phyloP scores from a whole-genome alignment of 495 filamentous ascomycete species.

The Xylaria venustula region DNA sequence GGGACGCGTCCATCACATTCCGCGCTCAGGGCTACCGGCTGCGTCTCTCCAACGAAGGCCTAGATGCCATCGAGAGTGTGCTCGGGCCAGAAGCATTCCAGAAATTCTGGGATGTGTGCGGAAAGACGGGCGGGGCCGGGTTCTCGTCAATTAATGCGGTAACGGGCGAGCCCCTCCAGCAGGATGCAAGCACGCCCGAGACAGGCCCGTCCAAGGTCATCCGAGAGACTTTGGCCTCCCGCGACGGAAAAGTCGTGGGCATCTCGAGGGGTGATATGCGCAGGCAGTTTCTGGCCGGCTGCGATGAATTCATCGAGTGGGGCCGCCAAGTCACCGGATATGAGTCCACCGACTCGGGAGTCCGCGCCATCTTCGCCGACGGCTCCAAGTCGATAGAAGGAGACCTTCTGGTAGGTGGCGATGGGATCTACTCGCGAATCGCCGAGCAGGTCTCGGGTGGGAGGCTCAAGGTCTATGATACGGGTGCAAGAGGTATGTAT shows the following conservation, averaged over 20 bases:
- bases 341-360: conserved; percentile 39
- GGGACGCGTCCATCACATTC: conserved; percentile 46
- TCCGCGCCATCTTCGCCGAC: conserved; percentile 46
- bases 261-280: conserved; percentile 54
- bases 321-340: conserved; percentile 42
- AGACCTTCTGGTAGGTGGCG: conserved; percentile 48
- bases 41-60: conserved; percentile 48
- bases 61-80: conserved; percentile 51
- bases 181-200: neutral
- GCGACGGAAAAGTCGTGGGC: conserved; percentile 50
- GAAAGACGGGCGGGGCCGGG: conserved; percentile 49
- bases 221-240: conserved; percentile 32
- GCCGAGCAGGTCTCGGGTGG: conserved; percentile 51
- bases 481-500: conserved; percentile 53
- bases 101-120: conserved; percentile 53
- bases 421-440: conserved; percentile 52
- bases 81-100: conserved; percentile 44
- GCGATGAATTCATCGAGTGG: conserved; percentile 47
- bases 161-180: conserved; percentile 35
- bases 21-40: conserved; percentile 57
- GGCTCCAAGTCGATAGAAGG: conserved; percentile 51
- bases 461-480: conserved; percentile 52
- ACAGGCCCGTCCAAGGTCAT: neutral
- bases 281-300: conserved; percentile 44
- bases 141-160: conserved; percentile 44